Conservation (phyloP, 148 eudicot species). For the Arbutus unedo region DNA sequence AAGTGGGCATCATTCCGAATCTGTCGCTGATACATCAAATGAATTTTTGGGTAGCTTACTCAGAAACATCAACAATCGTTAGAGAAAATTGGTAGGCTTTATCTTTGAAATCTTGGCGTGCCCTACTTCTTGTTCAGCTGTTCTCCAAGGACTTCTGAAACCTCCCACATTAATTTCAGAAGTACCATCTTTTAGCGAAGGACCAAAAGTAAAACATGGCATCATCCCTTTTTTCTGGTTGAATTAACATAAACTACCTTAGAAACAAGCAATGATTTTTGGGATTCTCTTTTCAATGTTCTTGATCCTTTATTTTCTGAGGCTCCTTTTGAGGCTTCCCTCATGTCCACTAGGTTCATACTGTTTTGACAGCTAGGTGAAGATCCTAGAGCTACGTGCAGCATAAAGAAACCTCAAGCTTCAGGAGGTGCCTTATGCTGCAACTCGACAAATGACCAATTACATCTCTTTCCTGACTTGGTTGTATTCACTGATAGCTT, state of each 20-base stretch:
- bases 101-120: neutral
- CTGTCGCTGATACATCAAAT: neutral
- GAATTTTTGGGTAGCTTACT: no score
- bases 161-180: no score
- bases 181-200: no score
- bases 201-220: no score
- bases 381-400: neutral
- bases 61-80: neutral
- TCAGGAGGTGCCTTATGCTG: neutral
- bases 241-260: neutral
- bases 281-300: neutral
- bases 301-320: no score
- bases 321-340: neutral
- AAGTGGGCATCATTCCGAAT: neutral
- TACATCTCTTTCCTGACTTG: neutral
- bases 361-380: neutral
- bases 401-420: neutral
- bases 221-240: neutral
- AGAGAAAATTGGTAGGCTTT: neutral
- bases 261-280: neutral
- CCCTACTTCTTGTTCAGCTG: neutral
- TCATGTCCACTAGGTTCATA: neutral
- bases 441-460: neutral
- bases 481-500: neutral
- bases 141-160: no score